Percentiles rank a stretch among this genome's conserved stretches.
Conservation (phyloP, 129 eudicot genomes). For the Calendula officinalis region DNA sequence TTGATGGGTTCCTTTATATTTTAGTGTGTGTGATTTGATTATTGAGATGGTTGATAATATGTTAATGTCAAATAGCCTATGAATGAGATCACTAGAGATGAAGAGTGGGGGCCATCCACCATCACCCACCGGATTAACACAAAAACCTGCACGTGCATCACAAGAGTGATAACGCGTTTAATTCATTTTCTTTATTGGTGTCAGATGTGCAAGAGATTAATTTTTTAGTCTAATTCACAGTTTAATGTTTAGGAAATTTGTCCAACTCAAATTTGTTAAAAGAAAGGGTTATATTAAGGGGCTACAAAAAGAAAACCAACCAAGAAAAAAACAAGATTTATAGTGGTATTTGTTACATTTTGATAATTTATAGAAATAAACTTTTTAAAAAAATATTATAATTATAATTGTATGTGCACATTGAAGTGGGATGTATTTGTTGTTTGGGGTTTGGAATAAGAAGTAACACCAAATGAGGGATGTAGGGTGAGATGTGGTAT, state of each 20-base stretch:
- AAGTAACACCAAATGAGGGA: slow-evolving; percentile 19
- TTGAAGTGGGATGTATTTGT: slow-evolving; percentile 18
- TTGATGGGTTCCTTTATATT: too few species aligned
- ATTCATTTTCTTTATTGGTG: slow-evolving; percentile 5
- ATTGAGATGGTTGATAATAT: too few species aligned
- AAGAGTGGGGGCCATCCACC: too few species aligned
- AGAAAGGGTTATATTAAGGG: neutral
- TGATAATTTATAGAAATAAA: too few species aligned
- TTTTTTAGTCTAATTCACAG: too few species aligned
- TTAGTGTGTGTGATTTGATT: too few species aligned
- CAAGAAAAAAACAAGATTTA: too few species aligned
- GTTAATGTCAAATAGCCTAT: too few species aligned
- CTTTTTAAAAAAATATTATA: too few species aligned
- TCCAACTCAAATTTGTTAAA: neutral
- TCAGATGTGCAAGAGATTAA: neutral
- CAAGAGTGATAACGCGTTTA: slow-evolving; percentile 29
- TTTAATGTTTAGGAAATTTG: neutral
- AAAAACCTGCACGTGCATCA: slow-evolving; percentile 31
- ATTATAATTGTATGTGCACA: neutral
- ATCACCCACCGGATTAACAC: slow-evolving; percentile 21
- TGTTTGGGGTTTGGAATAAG: slow-evolving; percentile 1
- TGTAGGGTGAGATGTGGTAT: slow-evolving; percentile 27
- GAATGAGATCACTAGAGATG: too few species aligned
- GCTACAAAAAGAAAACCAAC: too few species aligned
- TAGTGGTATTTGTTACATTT: too few species aligned